Evolutionary conservation across 2,329 filamentous ascomycete genomes (phyloP).

Genomic region (Botrytis cinerea): DNA sequence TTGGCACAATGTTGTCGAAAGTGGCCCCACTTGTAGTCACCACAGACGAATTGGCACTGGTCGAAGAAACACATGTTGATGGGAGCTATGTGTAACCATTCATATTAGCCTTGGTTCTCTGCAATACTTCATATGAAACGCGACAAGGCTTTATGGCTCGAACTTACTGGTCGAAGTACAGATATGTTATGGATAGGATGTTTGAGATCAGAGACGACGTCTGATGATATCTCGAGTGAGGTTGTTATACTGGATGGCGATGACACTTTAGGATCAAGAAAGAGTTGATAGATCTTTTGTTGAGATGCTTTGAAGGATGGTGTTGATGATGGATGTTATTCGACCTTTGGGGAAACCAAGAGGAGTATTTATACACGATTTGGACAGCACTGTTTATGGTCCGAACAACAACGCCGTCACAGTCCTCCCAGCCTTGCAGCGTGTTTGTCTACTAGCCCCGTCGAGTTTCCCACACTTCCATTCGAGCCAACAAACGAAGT

Average conservation of each 20-base stretch:
- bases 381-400: conserved; percentile 17
- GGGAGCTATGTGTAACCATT: conserved; percentile 26
- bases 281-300: conserved; percentile 29
- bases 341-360: conserved; percentile 24
- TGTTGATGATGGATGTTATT: conserved; percentile 32
- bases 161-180: conserved; percentile 35
- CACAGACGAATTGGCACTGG: conserved; percentile 80
- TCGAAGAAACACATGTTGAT: conserved; percentile 93
- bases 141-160: neutral
- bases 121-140: conserved; percentile 30
- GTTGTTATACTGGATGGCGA: conserved; percentile 20
- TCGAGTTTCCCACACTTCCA: conserved; percentile 24
- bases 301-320: conserved; percentile 26
- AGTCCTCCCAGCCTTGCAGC: conserved; percentile 24
- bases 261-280: conserved; percentile 30
- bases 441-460: conserved; percentile 20
- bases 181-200: conserved; percentile 19
- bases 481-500: conserved; percentile 35
- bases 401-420: conserved; percentile 23
- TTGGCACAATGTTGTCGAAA: conserved; percentile 92
- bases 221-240: conserved; percentile 9
- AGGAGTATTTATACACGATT: conserved; percentile 36
- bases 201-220: conserved; percentile 7
- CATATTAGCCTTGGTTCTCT: conserved; percentile 29
- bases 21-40: conserved; percentile 92